phyloP scores from a whole-genome alignment of 2,329 filamentous ascomycete species.

The Chaetomium globosum region DNA sequence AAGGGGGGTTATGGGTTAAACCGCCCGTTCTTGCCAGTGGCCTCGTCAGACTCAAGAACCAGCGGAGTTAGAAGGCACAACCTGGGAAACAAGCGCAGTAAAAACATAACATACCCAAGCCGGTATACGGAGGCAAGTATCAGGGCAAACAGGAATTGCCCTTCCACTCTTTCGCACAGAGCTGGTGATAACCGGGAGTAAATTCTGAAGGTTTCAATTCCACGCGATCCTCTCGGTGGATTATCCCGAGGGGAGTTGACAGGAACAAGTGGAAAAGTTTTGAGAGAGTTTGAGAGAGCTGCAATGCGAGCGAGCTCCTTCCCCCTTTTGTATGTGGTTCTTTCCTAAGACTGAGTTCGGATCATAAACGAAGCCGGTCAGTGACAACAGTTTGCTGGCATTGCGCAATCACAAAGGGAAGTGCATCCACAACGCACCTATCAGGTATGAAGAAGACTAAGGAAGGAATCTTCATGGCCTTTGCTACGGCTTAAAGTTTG shows the following conservation, averaged over 20 bases:
- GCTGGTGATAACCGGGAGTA: not conserved
- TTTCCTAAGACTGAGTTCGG: constrained; percentile 3
- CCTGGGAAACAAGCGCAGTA: not conserved
- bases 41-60: not conserved
- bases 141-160: not conserved
- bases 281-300: not conserved
- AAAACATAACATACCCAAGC: not conserved
- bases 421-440: not conserved
- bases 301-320: not conserved
- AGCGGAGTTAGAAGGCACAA: constrained; percentile 2
- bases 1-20: not conserved
- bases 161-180: not conserved
- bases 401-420: not conserved
- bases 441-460: not conserved
- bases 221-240: not conserved
- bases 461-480: not conserved
- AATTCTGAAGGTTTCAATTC: not conserved
- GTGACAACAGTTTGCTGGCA: not conserved
- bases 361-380: not conserved
- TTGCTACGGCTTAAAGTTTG: not conserved
- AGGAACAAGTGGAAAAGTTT: too few relatives aligned
- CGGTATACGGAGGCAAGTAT: not conserved
- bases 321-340: not conserved
- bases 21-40: not conserved
- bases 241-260: too few relatives aligned